A percentile compares a stretch with the other conserved stretches of the same genome.
These are phyloP conservation scores for Aspergillus campestris DNA, from an alignment of 495 filamentous ascomycete species.

Conservation along the genomic window DNA sequence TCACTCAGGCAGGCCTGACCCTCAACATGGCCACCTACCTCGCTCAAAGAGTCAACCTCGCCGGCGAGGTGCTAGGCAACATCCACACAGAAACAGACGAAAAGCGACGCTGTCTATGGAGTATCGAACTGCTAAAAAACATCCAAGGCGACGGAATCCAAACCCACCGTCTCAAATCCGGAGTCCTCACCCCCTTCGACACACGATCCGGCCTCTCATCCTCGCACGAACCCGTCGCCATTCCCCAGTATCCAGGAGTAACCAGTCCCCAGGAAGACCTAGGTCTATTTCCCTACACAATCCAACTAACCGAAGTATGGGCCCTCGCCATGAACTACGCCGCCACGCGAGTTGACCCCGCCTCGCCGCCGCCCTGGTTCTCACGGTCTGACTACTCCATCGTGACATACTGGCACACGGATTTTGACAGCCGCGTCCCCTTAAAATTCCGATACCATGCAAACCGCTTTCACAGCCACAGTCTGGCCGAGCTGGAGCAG, in stretches of 20 bases:
- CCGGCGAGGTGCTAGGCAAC: conserved; percentile 11
- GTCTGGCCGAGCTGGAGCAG: conserved; percentile 22
- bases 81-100: conserved; percentile 27
- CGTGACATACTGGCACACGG: conserved; percentile 33
- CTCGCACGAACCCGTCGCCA: no score
- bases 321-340: conserved; percentile 33
- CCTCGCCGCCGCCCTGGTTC: conserved; percentile 33
- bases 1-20: conserved; percentile 29
- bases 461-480: conserved; percentile 28
- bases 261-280: conserved; percentile 20
- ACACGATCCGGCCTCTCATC: conserved; percentile 8
- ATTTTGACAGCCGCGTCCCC: conserved; percentile 37
- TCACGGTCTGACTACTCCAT: conserved; percentile 34
- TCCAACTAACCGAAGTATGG: conserved; percentile 34
- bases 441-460: conserved; percentile 32
- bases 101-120: conserved; percentile 28
- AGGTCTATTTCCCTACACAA: conserved; percentile 27
- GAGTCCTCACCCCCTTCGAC: conserved; percentile 8
- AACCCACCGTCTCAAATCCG: conserved; percentile 4
- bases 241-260: not conserved
- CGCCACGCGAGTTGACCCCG: conserved; percentile 17
- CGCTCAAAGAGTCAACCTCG: conserved; percentile 21
- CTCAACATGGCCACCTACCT: conserved; percentile 28
- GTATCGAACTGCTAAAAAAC: conserved; percentile 28
- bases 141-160: conserved; percentile 21